A percentile compares a stretch with the other conserved stretches of the same genome.
phyloP scores from a whole-genome alignment of 306 rosid genomes.

The Ormosia emarginata region DNA sequence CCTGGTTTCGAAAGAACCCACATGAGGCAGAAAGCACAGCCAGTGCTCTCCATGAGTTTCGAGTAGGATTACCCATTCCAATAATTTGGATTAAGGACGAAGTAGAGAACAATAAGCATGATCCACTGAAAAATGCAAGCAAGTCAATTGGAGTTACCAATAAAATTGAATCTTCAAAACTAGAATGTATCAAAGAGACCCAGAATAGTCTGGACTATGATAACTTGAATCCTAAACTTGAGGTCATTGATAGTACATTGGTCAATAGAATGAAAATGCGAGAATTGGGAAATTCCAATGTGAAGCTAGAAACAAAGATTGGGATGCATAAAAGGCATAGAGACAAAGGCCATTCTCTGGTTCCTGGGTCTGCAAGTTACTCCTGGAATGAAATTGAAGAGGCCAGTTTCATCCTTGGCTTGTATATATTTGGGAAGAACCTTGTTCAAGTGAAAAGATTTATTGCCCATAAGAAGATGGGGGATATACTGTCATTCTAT shows the following conservation, averaged over 20 bases:
- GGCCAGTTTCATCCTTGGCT: conserved; percentile 69
- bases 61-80: conserved; percentile 57
- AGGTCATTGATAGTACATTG: conserved; percentile 19
- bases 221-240: conserved; percentile 29
- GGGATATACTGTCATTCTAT: conserved; percentile 73
- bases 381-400: conserved; percentile 67
- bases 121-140: conserved; percentile 15
- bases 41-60: conserved; percentile 36
- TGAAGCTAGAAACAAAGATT: conserved; percentile 29
- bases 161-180: conserved; percentile 29
- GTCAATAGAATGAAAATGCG: conserved; percentile 21
- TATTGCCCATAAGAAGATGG: conserved; percentile 61
- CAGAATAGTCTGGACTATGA: conserved; percentile 16
- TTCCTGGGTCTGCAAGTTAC: conserved; percentile 59
- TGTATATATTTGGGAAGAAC: conserved; percentile 84
- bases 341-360: conserved; percentile 37
- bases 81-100: conserved; percentile 51
- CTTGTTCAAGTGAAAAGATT: conserved; percentile 69
- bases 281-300: conserved; percentile 27
- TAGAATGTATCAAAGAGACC: conserved; percentile 20
- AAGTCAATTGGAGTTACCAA: conserved; percentile 22
- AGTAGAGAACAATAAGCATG: conserved; percentile 18
- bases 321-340: conserved; percentile 25
- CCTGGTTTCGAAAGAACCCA: conserved; percentile 25
- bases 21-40: conserved; percentile 23